A percentile compares a stretch with the other conserved stretches of the same genome.
phyloP scores from a whole-genome alignment of 371 early-diverging fungal species.

The Mortierella sp. region DNA sequence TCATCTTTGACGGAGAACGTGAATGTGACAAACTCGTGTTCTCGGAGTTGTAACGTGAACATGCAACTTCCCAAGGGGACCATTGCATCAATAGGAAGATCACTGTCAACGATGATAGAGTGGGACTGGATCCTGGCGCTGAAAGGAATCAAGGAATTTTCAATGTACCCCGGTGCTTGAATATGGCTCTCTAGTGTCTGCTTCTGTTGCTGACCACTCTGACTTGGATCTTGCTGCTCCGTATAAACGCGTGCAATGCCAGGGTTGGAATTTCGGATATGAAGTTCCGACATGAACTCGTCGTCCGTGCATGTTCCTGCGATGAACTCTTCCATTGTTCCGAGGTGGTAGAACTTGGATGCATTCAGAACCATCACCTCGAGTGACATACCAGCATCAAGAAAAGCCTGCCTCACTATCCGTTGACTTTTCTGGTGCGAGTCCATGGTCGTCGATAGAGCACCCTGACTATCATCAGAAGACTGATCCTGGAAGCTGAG shows the following conservation, averaged over 20 bases:
- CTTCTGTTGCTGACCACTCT: background rate
- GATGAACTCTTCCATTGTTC: conserved; percentile 54
- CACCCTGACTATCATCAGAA: too few relatives aligned
- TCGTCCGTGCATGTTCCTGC: conserved; percentile 24
- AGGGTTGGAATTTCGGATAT: conserved; percentile 10
- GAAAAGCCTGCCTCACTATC: conserved; percentile 16
- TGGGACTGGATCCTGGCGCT: conserved; percentile 1
- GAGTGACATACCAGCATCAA: conserved; percentile 14
- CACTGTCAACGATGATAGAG: conserved; percentile 28
- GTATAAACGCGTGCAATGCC: conserved; percentile 13
- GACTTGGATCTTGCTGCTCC: too few relatives aligned
- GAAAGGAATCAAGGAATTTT: conserved; percentile 16
- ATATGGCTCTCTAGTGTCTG: background rate
- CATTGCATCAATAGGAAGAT: conserved; percentile 4
- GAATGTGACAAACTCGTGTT: conserved; percentile 44
- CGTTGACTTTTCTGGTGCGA: conserved; percentile 17
- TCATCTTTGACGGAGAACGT: conserved; percentile 52
- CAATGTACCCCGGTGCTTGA: conserved; percentile 18
- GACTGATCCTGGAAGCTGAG: conserved; percentile 30
- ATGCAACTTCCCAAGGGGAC: conserved; percentile 26
- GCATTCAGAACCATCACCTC: conserved; percentile 54
- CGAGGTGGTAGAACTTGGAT: conserved; percentile 56
- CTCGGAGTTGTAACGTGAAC: conserved; percentile 37
- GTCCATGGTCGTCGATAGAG: too few relatives aligned
- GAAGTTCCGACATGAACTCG: conserved; percentile 38